Evolutionary conservation across 441 rosid genomes (phyloP), one percentile per base, ranked within the genome.

Genomic region (Manihot esculenta): DNA sequence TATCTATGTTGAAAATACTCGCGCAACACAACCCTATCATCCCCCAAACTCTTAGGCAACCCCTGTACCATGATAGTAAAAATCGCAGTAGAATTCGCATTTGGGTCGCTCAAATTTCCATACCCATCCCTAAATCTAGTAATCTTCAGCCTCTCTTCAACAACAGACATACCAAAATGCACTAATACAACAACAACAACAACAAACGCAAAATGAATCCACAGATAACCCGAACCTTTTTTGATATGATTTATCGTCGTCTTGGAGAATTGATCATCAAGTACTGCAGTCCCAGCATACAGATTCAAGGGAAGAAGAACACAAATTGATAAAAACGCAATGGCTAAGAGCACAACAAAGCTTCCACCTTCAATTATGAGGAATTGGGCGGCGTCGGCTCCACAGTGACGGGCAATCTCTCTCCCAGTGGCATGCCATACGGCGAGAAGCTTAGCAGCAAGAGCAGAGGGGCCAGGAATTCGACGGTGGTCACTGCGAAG

Each of bases 91-190:
- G 96, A 89, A 81, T 83, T 84, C 18, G 85, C 79, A 49, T 76
- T 81, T 0, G 90, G 84, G 65, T 86, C 87, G 50, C 95, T 94
- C 42, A 91, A 77, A 80, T 94, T 91, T 64, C 96, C 96, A 83
- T 94, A 87, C 63, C 87, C 98, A 80, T 91, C 96, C 78, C 96
- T 88, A 83, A 91, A 92, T 77, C 99, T 92, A 77, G 97, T 94
- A 47, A 90, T 78, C 70, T 76, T 94, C 54, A 90, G 60, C 79
- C 97, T 81, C 59, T 81, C 81, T 55, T 90, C 97, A 60, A 94
- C 74, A 27, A 74, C 88, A 68, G 85, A 80, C 74, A 89, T 89
- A 24, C 96, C 95, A 38, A 81, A 86, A 87, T 94, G 97, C 47
- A 84, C 80, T 58, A 89, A 70, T 12, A 75, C 70, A 42, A 87